phyloP scores from a whole-genome alignment of 768 basidiomycete species.

The Tylopilus plumbeoviolaceoides region DNA sequence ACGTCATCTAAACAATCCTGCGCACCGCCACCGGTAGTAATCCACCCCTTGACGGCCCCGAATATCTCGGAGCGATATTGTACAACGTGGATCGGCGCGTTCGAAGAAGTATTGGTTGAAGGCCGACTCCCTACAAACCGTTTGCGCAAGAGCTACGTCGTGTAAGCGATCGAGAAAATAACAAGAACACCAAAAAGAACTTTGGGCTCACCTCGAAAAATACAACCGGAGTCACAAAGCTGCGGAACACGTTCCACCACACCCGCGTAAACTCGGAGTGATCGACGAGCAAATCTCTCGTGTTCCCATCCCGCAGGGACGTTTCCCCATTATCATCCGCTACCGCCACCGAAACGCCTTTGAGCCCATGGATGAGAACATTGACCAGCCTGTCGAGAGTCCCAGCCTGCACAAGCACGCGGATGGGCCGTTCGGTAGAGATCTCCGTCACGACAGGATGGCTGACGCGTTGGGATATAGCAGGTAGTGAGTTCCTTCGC shows the following conservation, averaged over 20 bases:
- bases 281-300: slow-evolving; percentile 69
- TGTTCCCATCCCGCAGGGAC: slow-evolving; percentile 69
- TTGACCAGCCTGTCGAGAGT: slow-evolving; percentile 72
- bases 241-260: slow-evolving; percentile 84
- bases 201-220: slow-evolving; percentile 70
- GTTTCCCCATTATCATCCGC: slow-evolving; percentile 88
- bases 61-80: slow-evolving; percentile 59
- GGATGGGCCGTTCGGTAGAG: slow-evolving; percentile 65
- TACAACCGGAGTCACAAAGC: slow-evolving; percentile 74
- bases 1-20: slow-evolving; percentile 74
- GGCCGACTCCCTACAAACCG: slow-evolving; percentile 56
- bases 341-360: slow-evolving; percentile 73
- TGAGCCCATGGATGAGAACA: slow-evolving; percentile 72
- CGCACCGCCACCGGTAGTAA: slow-evolving; percentile 67
- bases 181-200: not conserved
- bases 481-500: slow-evolving; percentile 75
- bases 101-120: slow-evolving; percentile 37
- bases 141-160: slow-evolving; percentile 64
- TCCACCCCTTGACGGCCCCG: slow-evolving; percentile 66
- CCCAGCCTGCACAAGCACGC: slow-evolving; percentile 75
- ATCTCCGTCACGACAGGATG: slow-evolving; percentile 57
- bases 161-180: slow-evolving; percentile 1
- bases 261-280: slow-evolving; percentile 66
- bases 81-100: slow-evolving; percentile 44
- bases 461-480: slow-evolving; percentile 59